Percentiles rank a stretch among this genome's conserved stretches.
Evolutionary conservation across 2,329 filamentous ascomycete genomes (phyloP).

Genomic region (Cordyceps militaris): DNA sequence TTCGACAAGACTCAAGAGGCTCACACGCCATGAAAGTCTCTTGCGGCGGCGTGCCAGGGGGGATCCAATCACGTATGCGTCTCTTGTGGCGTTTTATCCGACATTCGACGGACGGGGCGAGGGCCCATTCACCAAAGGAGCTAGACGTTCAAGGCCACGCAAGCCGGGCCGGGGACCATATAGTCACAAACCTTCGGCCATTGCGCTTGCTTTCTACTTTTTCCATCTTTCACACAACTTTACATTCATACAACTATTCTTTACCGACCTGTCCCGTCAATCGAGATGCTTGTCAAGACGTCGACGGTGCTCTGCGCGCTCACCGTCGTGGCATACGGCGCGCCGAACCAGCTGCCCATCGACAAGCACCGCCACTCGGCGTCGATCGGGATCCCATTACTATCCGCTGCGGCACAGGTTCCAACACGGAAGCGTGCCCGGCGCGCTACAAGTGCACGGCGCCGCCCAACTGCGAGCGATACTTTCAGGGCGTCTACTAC

Average conservation of each 20-base stretch:
- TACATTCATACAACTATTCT: not conserved
- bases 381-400: conserved; percentile 3
- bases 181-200: not conserved
- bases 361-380: not conserved
- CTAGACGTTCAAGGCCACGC: not conserved
- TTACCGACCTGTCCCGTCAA: too few relatives aligned
- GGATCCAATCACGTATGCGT: not conserved
- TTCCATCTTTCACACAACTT: not conserved
- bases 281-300: conserved; percentile 1
- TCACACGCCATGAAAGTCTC: not conserved
- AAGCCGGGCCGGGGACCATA: not conserved
- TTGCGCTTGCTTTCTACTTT: not conserved
- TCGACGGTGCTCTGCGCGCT: not conserved
- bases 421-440: conserved; percentile 10
- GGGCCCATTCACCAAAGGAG: not conserved
- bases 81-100: not conserved
- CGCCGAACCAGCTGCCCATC: not conserved
- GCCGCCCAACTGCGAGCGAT: conserved; percentile 7
- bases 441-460: conserved; percentile 8
- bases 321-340: not conserved
- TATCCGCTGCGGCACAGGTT: conserved; percentile 12
- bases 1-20: not conserved
- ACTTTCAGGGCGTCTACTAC: conserved; percentile 10
- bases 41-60: not conserved
- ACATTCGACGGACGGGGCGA: not conserved